Evolutionary conservation across 2,329 filamentous ascomycete genomes (phyloP).

Genomic region (Aspergillus brasiliensis): DNA sequence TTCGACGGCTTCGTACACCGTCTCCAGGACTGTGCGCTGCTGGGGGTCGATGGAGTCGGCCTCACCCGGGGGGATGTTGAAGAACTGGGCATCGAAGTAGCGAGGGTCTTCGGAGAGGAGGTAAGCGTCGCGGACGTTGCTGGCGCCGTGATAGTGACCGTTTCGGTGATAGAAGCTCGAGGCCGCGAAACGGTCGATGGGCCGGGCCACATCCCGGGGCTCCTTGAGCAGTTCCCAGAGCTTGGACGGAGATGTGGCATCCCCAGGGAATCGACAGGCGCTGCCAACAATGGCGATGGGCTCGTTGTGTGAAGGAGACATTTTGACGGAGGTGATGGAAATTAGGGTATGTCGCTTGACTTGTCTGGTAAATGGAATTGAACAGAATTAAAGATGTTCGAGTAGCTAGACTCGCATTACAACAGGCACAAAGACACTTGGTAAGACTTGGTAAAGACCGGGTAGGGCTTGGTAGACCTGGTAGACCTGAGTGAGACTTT

Average conservation of each 20-base stretch:
- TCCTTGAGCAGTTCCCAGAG: neutral
- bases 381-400: no score
- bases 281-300: slow-evolving; percentile 1
- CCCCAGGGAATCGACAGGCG: neutral
- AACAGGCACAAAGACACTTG: no score
- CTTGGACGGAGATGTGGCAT: neutral
- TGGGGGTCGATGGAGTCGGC: slow-evolving; percentile 38
- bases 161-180: neutral
- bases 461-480: no score
- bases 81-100: slow-evolving; percentile 28
- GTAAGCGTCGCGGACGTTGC: neutral
- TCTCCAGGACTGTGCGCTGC: slow-evolving; percentile 33
- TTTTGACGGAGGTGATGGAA: no score
- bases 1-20: slow-evolving; percentile 44
- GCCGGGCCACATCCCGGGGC: neutral
- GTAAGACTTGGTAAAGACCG: no score
- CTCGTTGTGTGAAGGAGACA: neutral
- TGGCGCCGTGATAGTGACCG: neutral
- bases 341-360: no score
- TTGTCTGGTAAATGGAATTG: no score
- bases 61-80: slow-evolving; percentile 23
- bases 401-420: no score
- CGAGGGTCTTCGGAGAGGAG: neutral
- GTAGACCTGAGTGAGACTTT: no score
- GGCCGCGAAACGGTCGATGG: neutral